Percentiles rank a stretch among this genome's conserved stretches.
Conservation (phyloP, 148 eudicot species). For the Amaranthus palmeri region DNA sequence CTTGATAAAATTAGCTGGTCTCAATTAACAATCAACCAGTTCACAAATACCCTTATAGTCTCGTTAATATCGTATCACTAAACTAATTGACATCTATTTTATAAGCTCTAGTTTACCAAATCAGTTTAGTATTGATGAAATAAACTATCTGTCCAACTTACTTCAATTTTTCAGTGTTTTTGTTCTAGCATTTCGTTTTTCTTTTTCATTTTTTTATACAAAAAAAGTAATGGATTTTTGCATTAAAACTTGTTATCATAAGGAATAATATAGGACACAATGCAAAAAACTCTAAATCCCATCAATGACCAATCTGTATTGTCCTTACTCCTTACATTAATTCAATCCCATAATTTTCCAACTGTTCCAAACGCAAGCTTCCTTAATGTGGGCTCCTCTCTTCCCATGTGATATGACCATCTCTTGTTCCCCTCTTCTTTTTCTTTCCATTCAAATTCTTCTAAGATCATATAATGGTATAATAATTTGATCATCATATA, state of each 20-base stretch:
- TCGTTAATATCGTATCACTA: no score
- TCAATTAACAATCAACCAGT: no score
- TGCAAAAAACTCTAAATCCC: constrained; percentile 4
- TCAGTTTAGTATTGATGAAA: no score
- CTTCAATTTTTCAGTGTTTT: no score
- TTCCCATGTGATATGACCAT: constrained; percentile 22
- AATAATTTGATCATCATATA: not conserved
- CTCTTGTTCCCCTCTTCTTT: constrained; percentile 7
- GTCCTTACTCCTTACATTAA: constrained; percentile 2
- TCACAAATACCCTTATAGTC: no score
- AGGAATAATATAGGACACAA: not conserved
- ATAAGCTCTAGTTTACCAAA: no score
- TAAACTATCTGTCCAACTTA: no score
- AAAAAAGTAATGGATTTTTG: not conserved
- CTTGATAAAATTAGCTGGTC: no score
- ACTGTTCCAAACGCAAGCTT: constrained; percentile 4
- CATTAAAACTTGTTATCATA: not conserved
- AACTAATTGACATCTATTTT: no score
- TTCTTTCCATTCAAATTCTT: not conserved
- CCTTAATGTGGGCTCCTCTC: not conserved
- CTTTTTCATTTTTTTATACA: not conserved
- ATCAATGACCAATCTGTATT: not conserved
- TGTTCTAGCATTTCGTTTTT: no score
- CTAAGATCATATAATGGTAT: constrained; percentile 5
- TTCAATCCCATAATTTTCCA: constrained; percentile 15